Conservation (phyloP, 2,329 filamentous ascomycete genomes). For the Cadophora sp. region DNA sequence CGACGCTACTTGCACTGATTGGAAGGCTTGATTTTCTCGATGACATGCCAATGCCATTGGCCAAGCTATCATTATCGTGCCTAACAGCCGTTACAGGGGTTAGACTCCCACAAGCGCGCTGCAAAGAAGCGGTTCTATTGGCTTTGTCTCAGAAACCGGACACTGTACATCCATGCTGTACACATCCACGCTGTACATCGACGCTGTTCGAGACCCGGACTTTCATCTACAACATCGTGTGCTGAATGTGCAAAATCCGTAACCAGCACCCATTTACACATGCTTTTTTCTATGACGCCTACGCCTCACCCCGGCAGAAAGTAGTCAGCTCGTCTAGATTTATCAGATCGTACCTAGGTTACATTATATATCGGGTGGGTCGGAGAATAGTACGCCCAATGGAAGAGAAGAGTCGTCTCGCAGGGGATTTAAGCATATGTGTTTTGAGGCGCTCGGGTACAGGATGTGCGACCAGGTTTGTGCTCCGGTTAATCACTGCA, state of each 20-base stretch:
- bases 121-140: neutral
- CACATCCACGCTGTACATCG: neutral
- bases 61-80: neutral
- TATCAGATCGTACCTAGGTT: neutral
- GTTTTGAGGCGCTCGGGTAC: neutral
- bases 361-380: neutral
- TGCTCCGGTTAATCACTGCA: neutral
- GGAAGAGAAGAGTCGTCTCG: neutral
- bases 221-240: neutral
- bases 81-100: neutral
- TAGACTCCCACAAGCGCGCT: neutral
- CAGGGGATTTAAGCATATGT: neutral
- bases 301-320: neutral
- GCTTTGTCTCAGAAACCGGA: neutral
- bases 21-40: neutral
- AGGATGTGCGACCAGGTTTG: neutral
- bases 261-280: no score
- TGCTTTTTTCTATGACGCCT: no score
- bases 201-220: neutral
- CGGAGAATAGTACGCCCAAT: neutral
- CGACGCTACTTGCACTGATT: neutral
- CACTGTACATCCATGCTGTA: neutral
- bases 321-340: neutral
- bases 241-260: neutral
- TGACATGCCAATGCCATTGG: neutral